phyloP scores from a whole-genome alignment of 768 basidiomycete genomes.

The Russula abietina region DNA sequence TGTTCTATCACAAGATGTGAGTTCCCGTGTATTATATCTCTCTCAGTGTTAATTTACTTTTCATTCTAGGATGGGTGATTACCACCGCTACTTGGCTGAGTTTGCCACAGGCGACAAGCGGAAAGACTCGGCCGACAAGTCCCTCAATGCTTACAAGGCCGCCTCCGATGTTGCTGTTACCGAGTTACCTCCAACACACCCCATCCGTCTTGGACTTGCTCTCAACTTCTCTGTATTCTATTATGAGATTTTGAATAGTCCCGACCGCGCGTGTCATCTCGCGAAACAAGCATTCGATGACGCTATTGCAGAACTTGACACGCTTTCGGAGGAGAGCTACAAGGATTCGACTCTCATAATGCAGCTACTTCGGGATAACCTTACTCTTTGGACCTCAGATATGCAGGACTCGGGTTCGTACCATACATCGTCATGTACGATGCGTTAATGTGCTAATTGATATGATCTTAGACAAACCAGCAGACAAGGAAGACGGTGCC shows the following conservation, averaged over 20 bases:
- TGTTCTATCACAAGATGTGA: constrained; percentile 99
- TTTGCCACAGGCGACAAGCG: constrained; percentile 98
- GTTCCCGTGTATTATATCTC: constrained; percentile 29
- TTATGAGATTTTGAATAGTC: constrained; percentile 98
- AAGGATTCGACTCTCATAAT: constrained; percentile 98
- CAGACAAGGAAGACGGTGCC: constrained; percentile 64
- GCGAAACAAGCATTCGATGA: constrained; percentile 96
- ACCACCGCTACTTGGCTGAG: constrained; percentile 98
- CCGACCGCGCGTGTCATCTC: constrained; percentile 60
- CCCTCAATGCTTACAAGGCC: constrained; percentile 94
- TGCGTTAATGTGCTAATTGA: neutral
- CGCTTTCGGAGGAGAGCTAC: constrained; percentile 97
- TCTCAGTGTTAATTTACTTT: constrained; percentile 5
- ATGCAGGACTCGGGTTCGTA: constrained; percentile 86
- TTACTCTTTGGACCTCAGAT: constrained; percentile 97
- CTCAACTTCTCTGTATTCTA: constrained; percentile 99
- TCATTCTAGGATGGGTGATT: constrained; percentile 87
- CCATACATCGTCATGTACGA: neutral
- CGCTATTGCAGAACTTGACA: constrained; percentile 98
- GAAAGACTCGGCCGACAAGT: constrained; percentile 95
- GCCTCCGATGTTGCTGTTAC: constrained; percentile 96
- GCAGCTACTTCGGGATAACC: constrained; percentile 95
- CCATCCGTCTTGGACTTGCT: constrained; percentile 96
- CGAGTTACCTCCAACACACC: constrained; percentile 93
- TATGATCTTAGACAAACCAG: constrained; percentile 51